phyloP scores from a whole-genome alignment of 768 basidiomycete species.

The Tephrocybe rancida region DNA sequence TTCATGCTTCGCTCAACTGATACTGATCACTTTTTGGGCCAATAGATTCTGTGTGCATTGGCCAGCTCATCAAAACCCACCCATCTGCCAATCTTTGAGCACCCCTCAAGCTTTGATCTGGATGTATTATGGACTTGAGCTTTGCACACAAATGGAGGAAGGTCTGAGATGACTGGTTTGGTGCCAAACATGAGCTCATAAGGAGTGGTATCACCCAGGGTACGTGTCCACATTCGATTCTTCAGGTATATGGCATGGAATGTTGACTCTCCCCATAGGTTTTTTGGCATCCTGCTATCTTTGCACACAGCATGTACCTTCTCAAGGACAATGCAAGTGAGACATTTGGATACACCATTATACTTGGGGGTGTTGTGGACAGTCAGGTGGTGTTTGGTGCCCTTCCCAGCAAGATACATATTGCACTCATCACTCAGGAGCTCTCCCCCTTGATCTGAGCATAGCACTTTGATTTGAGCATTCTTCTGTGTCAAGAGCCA shows the following conservation, averaged over 20 bases:
- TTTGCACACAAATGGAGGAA: slow-evolving; percentile 30
- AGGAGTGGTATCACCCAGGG: slow-evolving; percentile 24
- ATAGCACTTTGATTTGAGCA: slow-evolving; percentile 13
- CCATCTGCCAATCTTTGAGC: slow-evolving; percentile 29
- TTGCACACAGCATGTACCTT: slow-evolving; percentile 26
- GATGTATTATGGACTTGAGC: slow-evolving; percentile 27
- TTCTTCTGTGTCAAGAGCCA: slow-evolving; percentile 4
- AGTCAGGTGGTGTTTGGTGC: slow-evolving; percentile 33
- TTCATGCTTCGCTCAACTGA: slow-evolving; percentile 26
- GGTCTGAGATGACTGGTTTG: slow-evolving; percentile 29
- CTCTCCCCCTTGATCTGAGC: slow-evolving; percentile 36
- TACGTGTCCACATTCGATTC: slow-evolving; percentile 31
- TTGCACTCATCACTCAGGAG: slow-evolving; percentile 30
- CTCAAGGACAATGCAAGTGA: slow-evolving; percentile 30
- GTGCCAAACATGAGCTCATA: slow-evolving; percentile 16
- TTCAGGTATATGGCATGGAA: slow-evolving; percentile 32
- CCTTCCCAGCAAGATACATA: slow-evolving; percentile 23
- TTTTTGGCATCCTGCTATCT: slow-evolving; percentile 24
- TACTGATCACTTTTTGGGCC: slow-evolving; percentile 25
- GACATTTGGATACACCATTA: slow-evolving; percentile 38
- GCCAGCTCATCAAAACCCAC: slow-evolving; percentile 34
- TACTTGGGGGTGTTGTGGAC: slow-evolving; percentile 35
- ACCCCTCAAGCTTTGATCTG: slow-evolving; percentile 24
- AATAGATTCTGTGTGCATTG: slow-evolving; percentile 35
- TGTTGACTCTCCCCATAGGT: slow-evolving; percentile 40